Evolutionary conservation across 78 protist species (phyloP).

Genomic region (Bodo saltans): DNA sequence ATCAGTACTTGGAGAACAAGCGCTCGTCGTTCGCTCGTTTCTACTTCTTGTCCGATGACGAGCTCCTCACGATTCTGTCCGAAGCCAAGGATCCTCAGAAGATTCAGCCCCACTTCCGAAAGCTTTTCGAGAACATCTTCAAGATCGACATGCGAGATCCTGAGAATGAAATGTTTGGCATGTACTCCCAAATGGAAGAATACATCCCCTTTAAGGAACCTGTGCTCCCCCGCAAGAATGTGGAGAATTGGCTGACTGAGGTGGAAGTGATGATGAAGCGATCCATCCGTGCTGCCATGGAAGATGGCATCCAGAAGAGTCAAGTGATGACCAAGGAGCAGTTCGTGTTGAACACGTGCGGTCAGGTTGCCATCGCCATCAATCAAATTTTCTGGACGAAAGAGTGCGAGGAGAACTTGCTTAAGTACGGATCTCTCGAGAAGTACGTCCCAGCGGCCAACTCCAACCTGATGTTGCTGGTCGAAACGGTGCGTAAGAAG

Average conservation of each 20-base stretch:
- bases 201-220: conserved; percentile 34
- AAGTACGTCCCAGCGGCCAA: background rate
- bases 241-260: conserved; percentile 68
- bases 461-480: conserved; percentile 19
- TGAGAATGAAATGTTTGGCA: conserved; percentile 43
- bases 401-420: conserved; percentile 32
- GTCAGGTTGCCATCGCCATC: conserved; percentile 49
- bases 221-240: conserved; percentile 54
- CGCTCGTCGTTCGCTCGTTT: conserved; percentile 79
- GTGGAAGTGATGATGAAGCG: conserved; percentile 51
- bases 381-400: conserved; percentile 50
- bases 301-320: conserved; percentile 26
- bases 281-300: conserved; percentile 21
- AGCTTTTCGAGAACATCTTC: conserved; percentile 64
- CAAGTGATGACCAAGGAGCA: background rate
- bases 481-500: conserved; percentile 40
- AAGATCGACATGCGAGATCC: conserved; percentile 22
- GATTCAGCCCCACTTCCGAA: conserved; percentile 51
- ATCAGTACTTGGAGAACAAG: conserved; percentile 81
- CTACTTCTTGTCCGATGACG: conserved; percentile 88
- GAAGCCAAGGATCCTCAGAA: conserved; percentile 64
- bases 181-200: conserved; percentile 61
- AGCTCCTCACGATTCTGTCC: conserved; percentile 73
- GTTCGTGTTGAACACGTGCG: conserved; percentile 53
- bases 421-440: background rate